Base-by-base conservation (phyloP, 176 grass and related monocot genomes). In the Aegilops bicornis region DNA sequence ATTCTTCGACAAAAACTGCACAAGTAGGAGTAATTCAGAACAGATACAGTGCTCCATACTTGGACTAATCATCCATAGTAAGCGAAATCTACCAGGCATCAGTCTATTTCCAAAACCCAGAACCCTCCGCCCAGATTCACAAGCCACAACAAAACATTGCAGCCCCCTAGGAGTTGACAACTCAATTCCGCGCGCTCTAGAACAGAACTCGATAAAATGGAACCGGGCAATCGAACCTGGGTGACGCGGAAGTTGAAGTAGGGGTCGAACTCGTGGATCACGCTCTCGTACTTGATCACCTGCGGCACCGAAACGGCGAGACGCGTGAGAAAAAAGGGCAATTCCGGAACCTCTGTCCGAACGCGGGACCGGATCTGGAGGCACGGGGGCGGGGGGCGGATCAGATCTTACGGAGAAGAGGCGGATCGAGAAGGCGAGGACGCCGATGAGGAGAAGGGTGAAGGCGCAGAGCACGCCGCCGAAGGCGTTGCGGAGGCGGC, bases 251-350 rank as follows among this genome's bases (percentile, higher is more conserved):
- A 99, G 79, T 99, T 99, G 89, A 99, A 99, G 87, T 99, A 99
- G 42, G 97, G 97, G 84, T 99, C 97, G 87, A 99, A 99, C 83
- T 99, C 97, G 82, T 99, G 97, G 87, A 99, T 99, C 94, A 99
- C 97, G 77, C 97, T 99, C 87, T 99, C 97, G 45, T 99, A 99
- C 89, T 97, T 99, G 62, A 99, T 99, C 4, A 99, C 97, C 97
- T 99, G 87, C 45, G 56, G 73, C 62, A 48, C 37, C 36, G 47
- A 84, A 76, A 68, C 33, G 3, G 10, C 15, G 25, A 10, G n/a
- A 9, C 40, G 29, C 3, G 43, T 76, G 14, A 91, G 16, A 37
- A 1, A 43, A 10, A 62, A 11, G 35, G 4, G 31, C 77, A 79
- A 43, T 72, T 83, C 54, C 2, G 10, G 82, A 76, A 76, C 27